These are phyloP conservation scores for Acacia melanoxylon DNA, from an alignment of 306 rosid genomes.

Conservation along the genomic window DNA sequence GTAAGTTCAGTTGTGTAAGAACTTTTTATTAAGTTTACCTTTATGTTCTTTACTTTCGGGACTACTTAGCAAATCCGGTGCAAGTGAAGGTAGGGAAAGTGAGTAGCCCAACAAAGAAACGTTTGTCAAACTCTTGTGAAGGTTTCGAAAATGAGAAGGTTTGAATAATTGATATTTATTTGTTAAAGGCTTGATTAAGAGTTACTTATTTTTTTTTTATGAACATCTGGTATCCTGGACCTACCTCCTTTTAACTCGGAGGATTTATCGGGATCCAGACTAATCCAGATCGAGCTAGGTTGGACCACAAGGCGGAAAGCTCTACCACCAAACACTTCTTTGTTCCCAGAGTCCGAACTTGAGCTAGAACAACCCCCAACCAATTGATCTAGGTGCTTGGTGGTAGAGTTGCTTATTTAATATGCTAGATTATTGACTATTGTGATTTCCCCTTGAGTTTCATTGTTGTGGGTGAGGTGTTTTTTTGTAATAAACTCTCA, in stretches of 20 bases:
- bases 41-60: constrained; percentile 52
- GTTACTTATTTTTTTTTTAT: no score
- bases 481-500: background rate
- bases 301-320: no score
- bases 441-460: background rate
- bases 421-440: constrained; percentile 8
- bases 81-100: constrained; percentile 89
- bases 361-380: no score
- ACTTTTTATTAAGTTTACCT: background rate
- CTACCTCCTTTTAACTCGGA: no score
- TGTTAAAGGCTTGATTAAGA: constrained; percentile 1
- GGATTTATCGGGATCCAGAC: no score
- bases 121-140: constrained; percentile 79
- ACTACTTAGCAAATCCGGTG: constrained; percentile 69
- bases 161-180: constrained; percentile 5
- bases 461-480: background rate
- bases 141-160: constrained; percentile 84
- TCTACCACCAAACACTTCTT: no score
- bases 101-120: constrained; percentile 86
- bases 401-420: background rate
- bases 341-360: no score
- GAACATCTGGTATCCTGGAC: no score
- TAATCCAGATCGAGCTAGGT: no score
- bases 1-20: constrained; percentile 4
- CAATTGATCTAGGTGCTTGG: no score